Evolutionary conservation across 2,329 filamentous ascomycete genomes (phyloP).

Genomic region (Trichoderma sp.): DNA sequence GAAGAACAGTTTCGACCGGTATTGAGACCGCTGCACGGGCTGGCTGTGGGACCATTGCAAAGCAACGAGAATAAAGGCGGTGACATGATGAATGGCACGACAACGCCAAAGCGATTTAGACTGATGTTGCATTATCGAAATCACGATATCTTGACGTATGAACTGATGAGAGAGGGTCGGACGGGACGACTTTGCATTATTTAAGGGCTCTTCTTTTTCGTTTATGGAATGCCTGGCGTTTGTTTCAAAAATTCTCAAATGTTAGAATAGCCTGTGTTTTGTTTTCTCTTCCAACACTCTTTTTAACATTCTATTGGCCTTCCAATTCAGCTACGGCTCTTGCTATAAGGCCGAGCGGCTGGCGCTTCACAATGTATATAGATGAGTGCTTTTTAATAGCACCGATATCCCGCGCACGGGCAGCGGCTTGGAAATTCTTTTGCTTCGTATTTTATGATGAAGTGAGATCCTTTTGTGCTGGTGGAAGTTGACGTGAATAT

Average conservation of each 20-base stretch:
- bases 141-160: slow-evolving; percentile 71
- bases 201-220: slow-evolving; percentile 31
- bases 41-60: slow-evolving; percentile 69
- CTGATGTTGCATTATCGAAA: slow-evolving; percentile 74
- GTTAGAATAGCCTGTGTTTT: neutral
- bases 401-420: neutral
- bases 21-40: slow-evolving; percentile 62
- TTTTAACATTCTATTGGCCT: neutral
- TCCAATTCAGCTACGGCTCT: neutral
- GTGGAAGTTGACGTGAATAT: neutral
- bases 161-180: slow-evolving; percentile 55
- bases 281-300: neutral
- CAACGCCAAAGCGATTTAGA: slow-evolving; percentile 58
- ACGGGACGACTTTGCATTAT: slow-evolving; percentile 45
- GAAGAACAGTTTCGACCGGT: slow-evolving; percentile 52
- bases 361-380: neutral
- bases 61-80: slow-evolving; percentile 37
- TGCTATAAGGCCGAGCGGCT: neutral
- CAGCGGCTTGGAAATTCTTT: neutral
- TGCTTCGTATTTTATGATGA: neutral
- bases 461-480: neutral
- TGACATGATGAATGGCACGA: slow-evolving; percentile 32
- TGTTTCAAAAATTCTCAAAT: neutral
- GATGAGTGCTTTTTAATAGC: neutral
- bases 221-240: neutral